Base-by-base conservation (phyloP, 495 filamentous ascomycete genomes). In the Aspergillus saccharolyticus region DNA sequence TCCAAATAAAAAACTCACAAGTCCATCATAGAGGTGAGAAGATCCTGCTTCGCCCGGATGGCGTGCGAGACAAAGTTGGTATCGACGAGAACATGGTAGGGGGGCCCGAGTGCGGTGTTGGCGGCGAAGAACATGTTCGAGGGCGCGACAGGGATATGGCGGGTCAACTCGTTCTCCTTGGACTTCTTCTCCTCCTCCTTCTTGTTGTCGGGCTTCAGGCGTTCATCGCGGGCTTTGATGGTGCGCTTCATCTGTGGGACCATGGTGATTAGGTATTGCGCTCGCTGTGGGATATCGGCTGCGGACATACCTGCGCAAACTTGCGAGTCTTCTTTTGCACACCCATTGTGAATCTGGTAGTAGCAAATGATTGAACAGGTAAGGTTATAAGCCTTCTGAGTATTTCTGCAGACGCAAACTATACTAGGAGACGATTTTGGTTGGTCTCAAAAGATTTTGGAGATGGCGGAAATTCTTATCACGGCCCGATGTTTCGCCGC, bases 61-160 rank as follows among this genome's bases (percentile, higher is more conserved):
- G 90, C 91, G 69, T 95, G 90, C 42, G 85, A 89, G 52, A 97
- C 82, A 68, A 98, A 98, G 70, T 97, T 97, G 74, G 92, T 96
- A 74, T 96, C 65, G 59, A 87, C 80, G 24, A 95, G 84, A 42
- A 95, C 82, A 15, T 79, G 82, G 78, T 96, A 96, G n/a, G 91
- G 91, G 1, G 94, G 94, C 19, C 87, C 82, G 52, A 98, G 83
- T 24, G 90, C 88, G 47, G 88, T 88, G 74, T 98, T 98, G 78
- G 92, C 89, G 62, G 90, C 83, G 76, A 96, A 97, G 85, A 97
- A 98, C 73, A 98, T 86, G 47, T 83, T 80, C 8, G 91, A 91
- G 7, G 93, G 87, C 53, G 88, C 85, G 72, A 92, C 87, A 12
- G 87, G 83, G 33, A 83, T 81, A 58, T 70, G 66, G 43, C 56